phyloP scores from a whole-genome alignment of 2,329 filamentous ascomycete genomes.

The Neophaeococcomyces mojaviensis region DNA sequence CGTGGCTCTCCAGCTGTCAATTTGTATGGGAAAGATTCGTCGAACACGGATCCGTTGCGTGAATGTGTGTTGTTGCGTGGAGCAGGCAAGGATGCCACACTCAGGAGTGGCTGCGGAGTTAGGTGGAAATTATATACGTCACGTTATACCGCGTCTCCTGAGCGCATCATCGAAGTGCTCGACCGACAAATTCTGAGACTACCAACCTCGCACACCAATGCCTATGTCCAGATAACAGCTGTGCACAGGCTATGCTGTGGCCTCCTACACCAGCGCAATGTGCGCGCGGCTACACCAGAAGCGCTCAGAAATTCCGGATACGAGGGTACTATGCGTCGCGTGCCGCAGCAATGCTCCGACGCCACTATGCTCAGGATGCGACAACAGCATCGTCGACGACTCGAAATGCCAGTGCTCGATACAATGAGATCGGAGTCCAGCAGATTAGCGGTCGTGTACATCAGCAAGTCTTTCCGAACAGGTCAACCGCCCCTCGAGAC shows the following conservation, averaged over 20 bases:
- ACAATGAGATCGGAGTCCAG: slow-evolving; percentile 91
- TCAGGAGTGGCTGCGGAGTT: too few relatives aligned
- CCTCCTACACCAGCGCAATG: slow-evolving; percentile 22
- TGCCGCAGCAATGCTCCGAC: slow-evolving; percentile 17
- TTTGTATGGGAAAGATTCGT: too few relatives aligned
- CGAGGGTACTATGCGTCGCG: slow-evolving; percentile 14
- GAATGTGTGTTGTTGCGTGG: too few relatives aligned
- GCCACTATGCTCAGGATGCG: slow-evolving; percentile 17
- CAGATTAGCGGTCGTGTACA: slow-evolving; percentile 81
- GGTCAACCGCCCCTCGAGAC: slow-evolving; percentile 48
- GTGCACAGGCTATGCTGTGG: slow-evolving; percentile 20
- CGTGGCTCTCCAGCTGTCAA: too few relatives aligned
- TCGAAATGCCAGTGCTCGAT: slow-evolving; percentile 50
- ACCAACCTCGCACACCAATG: neutral
- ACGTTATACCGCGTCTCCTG: neutral
- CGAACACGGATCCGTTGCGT: too few relatives aligned
- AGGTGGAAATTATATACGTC: too few relatives aligned
- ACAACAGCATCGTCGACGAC: slow-evolving; percentile 26
- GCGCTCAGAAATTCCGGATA: slow-evolving; percentile 22
- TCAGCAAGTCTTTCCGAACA: slow-evolving; percentile 67
- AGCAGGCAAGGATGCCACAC: too few relatives aligned
- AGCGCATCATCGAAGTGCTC: neutral
- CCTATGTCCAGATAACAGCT: slow-evolving; percentile 4
- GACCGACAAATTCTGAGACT: neutral
- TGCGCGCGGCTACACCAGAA: slow-evolving; percentile 24